Base-by-base conservation (phyloP, 2,329 filamentous ascomycete genomes). In the Aspergillus novofumigatus region DNA sequence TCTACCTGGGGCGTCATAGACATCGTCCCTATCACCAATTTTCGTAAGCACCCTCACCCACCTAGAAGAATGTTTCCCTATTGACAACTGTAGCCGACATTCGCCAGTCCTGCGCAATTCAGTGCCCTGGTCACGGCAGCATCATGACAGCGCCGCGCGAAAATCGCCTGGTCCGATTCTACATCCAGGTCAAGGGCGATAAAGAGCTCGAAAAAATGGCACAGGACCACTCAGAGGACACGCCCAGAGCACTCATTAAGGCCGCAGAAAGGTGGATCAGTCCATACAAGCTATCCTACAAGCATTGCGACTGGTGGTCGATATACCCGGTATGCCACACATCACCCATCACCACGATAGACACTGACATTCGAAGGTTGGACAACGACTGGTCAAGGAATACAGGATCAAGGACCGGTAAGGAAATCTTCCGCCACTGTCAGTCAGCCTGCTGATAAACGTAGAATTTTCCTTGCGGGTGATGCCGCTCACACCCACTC, bases 401-500 rank as follows among this genome's bases (percentile, higher is more conserved):
- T 29, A 29, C 9, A 29, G 28, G 9, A 29, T 29, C 28, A 29
- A 29, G 8, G 28, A 32, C 9, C 2, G 29, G 29, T 32, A 32
- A 32, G 29, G 9, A 32, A 29, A 11, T 11, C 29, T 7, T 29
- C 6, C 2, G 8, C 8, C 28, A 29, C 28, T 29, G 7, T 29
- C 10, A 11, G 29, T 32, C 29, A 32, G 10, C 29, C 3, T 4
- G 29, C 29, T 32, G 10, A 32, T 11, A 32, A 11, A 10, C 26
- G 20, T 17, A 52, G 50, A 14, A 14, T 52, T 23, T 52, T 54
- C 44, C 44, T 54, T 2, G 52, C 45, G 3, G 54, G 54, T 25
- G 54, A 56, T 23, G 49, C 54, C 17, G 32, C 44, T 5, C 55
- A 57, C 23, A 88, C 86, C 0, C 86, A 89, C 67, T 86, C 83